Percentiles rank a stretch among this genome's conserved stretches.
These are phyloP conservation scores for Euphorbia tirucalli DNA, from an alignment of 345 rosid genomes.

Conservation along the genomic window DNA sequence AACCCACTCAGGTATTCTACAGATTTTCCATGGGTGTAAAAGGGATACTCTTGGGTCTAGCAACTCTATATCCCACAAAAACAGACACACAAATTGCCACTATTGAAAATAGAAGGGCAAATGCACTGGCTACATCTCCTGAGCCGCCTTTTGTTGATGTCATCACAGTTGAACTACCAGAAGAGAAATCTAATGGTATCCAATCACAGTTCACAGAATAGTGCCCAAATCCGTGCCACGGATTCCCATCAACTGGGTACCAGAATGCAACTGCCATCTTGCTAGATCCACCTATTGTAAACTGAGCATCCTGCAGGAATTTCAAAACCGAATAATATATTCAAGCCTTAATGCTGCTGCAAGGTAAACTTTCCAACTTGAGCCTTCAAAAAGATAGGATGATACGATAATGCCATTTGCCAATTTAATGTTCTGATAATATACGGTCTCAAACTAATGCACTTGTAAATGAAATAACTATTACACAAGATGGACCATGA, in stretches of 20 bases:
- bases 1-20: neutral
- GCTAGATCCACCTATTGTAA: slow-evolving; percentile 61
- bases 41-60: slow-evolving; percentile 29
- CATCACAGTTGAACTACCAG: slow-evolving; percentile 35
- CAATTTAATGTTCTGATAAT: neutral
- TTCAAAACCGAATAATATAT: neutral
- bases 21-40: slow-evolving; percentile 45
- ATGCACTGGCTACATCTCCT: slow-evolving; percentile 48
- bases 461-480: neutral
- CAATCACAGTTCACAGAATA: slow-evolving; percentile 83
- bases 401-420: neutral
- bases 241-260: slow-evolving; percentile 75
- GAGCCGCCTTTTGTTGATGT: slow-evolving; percentile 39
- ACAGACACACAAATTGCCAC: slow-evolving; percentile 56
- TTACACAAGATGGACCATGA: neutral
- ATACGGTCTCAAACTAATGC: neutral
- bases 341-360: neutral
- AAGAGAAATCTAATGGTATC: slow-evolving; percentile 62
- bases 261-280: slow-evolving; percentile 90
- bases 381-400: neutral
- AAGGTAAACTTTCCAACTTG: slow-evolving; percentile 26
- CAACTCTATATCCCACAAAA: slow-evolving; percentile 55
- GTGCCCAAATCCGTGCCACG: slow-evolving; percentile 90
- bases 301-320: slow-evolving; percentile 78
- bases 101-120: slow-evolving; percentile 62